Base-by-base conservation (phyloP, 2,329 filamentous ascomycete species). In the Cercospora citrullina region DNA sequence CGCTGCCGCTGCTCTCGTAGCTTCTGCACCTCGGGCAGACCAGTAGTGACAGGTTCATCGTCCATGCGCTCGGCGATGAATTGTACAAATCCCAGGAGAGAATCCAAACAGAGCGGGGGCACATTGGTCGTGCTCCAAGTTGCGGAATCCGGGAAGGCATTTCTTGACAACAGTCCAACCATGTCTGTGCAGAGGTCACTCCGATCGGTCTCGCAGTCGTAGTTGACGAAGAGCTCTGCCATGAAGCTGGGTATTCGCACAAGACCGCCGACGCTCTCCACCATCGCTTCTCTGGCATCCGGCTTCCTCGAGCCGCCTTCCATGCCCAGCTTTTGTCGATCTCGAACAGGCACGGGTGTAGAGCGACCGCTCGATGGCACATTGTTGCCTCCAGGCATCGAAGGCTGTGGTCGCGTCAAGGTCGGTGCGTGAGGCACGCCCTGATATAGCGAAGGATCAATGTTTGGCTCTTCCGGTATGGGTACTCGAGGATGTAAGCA, bases 121-220 rank as follows among this genome's bases (percentile, higher is more conserved):
- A 99, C 96, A 77, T 96, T 99, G 5, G 94, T 97, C 10, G 95
- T 99, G 79, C 96, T 99, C 95, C 95, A 99, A 5, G 94, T 97
- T 5, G 94, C 95, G 8, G 95, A 97, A 78, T 99, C 95, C 0
- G 95, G 96, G 72, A 99, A 91, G 2, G 95, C 95, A 78, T 97
- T 99, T 67, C 95, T 88, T 21, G 95, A 94, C 16, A 99, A 83
- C 36, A 99, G 85, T 0, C 95, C 94, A 68, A 99, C 89, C 87
- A 98, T 91, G 76, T 99, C 96, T 81, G 97, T 92, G 76, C 95
- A 99, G 5, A 99, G 82, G 81, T 99, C 95, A 62, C 90, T 90
- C 60, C 94, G 88, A 77, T 99, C 92, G 63, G 93, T 89, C 76
- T 98, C 94, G 76, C 94, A 99, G 79, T 99, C 95, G 77, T 98